Percentiles rank a stretch among this genome's conserved stretches.
Evolutionary conservation across 2,329 filamentous ascomycete genomes (phyloP).

Genomic region (Monosporascus sp.): DNA sequence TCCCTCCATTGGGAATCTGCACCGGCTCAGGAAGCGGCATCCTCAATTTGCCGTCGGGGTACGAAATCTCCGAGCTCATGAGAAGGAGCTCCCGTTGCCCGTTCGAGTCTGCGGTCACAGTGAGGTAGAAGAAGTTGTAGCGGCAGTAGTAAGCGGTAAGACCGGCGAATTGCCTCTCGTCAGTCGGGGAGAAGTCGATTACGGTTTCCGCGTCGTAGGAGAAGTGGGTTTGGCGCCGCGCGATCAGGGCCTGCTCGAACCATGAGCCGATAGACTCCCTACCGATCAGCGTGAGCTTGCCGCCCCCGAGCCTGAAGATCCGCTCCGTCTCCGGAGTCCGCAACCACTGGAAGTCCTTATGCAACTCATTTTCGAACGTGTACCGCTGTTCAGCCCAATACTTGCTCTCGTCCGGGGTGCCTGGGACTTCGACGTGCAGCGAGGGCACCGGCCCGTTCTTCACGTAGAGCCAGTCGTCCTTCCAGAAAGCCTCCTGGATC

Average conservation of each 20-base stretch:
- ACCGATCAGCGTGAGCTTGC: conserved; percentile 42
- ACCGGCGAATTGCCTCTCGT: conserved; percentile 57
- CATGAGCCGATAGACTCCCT: conserved; percentile 51
- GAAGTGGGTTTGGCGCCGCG: conserved; percentile 52
- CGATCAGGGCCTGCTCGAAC: conserved; percentile 54
- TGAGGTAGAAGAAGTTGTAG: conserved; percentile 61
- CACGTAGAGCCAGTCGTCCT: conserved; percentile 59
- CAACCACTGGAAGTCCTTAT: conserved; percentile 53
- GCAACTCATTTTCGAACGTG: conserved; percentile 39
- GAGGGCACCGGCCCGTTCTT: conserved; percentile 53
- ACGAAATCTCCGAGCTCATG: conserved; percentile 51
- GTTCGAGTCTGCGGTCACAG: conserved; percentile 50
- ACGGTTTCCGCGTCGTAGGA: conserved; percentile 56
- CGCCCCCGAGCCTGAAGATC: conserved; percentile 38
- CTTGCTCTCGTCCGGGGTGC: conserved; percentile 36
- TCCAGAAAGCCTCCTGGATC: conserved; percentile 57
- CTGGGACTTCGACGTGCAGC: conserved; percentile 47
- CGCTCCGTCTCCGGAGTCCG: conserved; percentile 50
- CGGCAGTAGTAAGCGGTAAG: conserved; percentile 59
- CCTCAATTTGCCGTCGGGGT: conserved; percentile 44
- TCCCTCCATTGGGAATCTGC: conserved; percentile 48
- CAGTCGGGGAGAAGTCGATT: conserved; percentile 46
- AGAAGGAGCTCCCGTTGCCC: conserved; percentile 54
- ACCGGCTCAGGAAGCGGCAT: conserved; percentile 38
- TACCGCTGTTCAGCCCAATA: conserved; percentile 49